Percentiles rank a stretch among this genome's conserved stretches.
Evolutionary conservation across 345 rosid genomes (phyloP).

Genomic region (Hirschfeldia incana): DNA sequence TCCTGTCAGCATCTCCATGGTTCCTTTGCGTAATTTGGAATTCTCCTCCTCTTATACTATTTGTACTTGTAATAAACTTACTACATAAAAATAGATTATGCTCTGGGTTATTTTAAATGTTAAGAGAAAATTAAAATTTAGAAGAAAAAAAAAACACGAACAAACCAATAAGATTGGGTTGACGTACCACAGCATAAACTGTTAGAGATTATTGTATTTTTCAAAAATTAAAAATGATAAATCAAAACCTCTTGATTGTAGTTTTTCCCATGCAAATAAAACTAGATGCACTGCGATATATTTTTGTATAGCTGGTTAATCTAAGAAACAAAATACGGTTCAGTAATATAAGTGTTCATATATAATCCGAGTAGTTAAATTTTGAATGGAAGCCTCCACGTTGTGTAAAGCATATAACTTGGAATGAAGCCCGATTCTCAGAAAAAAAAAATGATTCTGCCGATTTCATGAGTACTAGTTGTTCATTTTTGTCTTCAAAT

Average conservation of each 20-base stretch:
- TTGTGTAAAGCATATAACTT: too few relatives aligned
- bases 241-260: neutral
- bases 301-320: neutral
- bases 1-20: slow-evolving; percentile 34
- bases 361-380: neutral
- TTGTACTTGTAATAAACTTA: too few relatives aligned
- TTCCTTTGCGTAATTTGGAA: slow-evolving; percentile 39
- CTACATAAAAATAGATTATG: neutral
- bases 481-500: too few relatives aligned
- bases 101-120: neutral
- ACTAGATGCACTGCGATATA: neutral
- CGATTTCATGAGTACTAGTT: too few relatives aligned
- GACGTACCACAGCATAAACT: neutral
- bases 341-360: neutral
- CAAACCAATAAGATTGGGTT: neutral
- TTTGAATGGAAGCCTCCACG: neutral
- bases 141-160: too few relatives aligned
- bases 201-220: neutral
- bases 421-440: too few relatives aligned
- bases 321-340: neutral
- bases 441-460: too few relatives aligned
- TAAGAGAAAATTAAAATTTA: neutral
- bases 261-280: neutral
- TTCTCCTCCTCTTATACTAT: slow-evolving; percentile 4
- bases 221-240: neutral